These are phyloP conservation scores for Candida khao-thaluensis DNA, from an alignment of 805 yeast species.

Conservation along the genomic window DNA sequence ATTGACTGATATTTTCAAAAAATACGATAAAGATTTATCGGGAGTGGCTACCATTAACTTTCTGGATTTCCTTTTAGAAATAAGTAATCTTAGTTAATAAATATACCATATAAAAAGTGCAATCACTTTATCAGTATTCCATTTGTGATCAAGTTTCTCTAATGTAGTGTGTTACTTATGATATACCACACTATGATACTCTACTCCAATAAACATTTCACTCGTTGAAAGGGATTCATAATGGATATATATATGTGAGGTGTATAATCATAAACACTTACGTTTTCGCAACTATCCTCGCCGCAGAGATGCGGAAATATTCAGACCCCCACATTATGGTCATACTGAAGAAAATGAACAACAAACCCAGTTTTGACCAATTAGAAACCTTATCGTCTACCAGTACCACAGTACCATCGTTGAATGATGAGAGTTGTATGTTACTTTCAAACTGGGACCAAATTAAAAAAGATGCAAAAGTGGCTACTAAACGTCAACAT, in stretches of 20 bases:
- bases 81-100: conserved; percentile 31
- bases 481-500: conserved; percentile 21
- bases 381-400: not conserved
- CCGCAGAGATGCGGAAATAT: too few species aligned
- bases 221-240: too few species aligned
- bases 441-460: conserved; percentile 1
- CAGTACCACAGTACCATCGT: not conserved
- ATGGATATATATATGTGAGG: too few species aligned
- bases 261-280: too few species aligned
- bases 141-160: not conserved
- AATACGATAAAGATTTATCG: conserved; percentile 69
- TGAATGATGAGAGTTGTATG: not conserved
- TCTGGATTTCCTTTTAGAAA: conserved; percentile 62
- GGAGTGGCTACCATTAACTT: conserved; percentile 69
- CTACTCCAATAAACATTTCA: too few species aligned
- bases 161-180: too few species aligned
- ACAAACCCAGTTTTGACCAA: not conserved
- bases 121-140: not conserved
- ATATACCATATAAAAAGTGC: too few species aligned
- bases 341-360: too few species aligned
- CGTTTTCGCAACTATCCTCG: too few species aligned
- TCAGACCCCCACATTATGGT: too few species aligned
- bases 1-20: conserved; percentile 75
- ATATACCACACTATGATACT: too few species aligned
- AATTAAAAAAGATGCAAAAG: conserved; percentile 15